These are phyloP conservation scores for Acaromyces ingoldii DNA, from an alignment of 1,284 basidiomycete species.

Conservation along the genomic window DNA sequence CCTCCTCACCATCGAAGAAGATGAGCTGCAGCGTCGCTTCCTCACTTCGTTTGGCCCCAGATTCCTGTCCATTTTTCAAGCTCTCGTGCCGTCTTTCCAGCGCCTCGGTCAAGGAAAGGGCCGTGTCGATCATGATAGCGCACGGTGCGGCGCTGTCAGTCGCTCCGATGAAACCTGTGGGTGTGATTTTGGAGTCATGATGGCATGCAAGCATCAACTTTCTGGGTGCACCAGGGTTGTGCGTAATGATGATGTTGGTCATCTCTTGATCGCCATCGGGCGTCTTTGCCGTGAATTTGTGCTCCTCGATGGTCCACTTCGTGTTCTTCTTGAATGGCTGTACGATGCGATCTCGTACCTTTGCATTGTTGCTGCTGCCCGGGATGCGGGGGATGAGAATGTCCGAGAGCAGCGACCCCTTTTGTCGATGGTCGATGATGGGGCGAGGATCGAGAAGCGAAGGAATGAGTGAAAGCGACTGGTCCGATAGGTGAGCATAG, in stretches of 20 bases:
- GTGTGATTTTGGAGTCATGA: conserved; percentile 89
- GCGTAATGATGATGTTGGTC: conserved; percentile 85
- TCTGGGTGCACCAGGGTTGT: conserved; percentile 75
- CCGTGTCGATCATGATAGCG: conserved; percentile 60
- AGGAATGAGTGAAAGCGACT: conserved; percentile 5
- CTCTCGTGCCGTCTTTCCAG: conserved; percentile 18
- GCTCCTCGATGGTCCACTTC: conserved; percentile 41
- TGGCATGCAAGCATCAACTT: conserved; percentile 87
- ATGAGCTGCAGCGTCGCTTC: conserved; percentile 88
- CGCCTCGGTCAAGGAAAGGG: conserved; percentile 35
- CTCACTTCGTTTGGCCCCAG: conserved; percentile 66
- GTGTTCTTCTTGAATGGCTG: conserved; percentile 17
- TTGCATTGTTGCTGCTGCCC: conserved; percentile 32
- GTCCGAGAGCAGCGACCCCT: conserved; percentile 34
- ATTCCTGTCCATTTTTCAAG: background rate
- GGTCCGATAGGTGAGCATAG: conserved; percentile 3
- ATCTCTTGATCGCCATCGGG: conserved; percentile 77
- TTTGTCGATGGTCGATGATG: conserved; percentile 20
- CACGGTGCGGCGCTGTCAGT: conserved; percentile 96
- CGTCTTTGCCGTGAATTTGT: conserved; percentile 55
- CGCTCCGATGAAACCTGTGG: conserved; percentile 73
- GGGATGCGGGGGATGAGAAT: conserved; percentile 47
- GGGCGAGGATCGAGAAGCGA: conserved; percentile 24
- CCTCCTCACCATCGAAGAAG: conserved; percentile 98
- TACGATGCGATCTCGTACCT: conserved; percentile 29